Evolutionary conservation across 257 asterid species (phyloP).

Genomic region (Solanum medicagineum): DNA sequence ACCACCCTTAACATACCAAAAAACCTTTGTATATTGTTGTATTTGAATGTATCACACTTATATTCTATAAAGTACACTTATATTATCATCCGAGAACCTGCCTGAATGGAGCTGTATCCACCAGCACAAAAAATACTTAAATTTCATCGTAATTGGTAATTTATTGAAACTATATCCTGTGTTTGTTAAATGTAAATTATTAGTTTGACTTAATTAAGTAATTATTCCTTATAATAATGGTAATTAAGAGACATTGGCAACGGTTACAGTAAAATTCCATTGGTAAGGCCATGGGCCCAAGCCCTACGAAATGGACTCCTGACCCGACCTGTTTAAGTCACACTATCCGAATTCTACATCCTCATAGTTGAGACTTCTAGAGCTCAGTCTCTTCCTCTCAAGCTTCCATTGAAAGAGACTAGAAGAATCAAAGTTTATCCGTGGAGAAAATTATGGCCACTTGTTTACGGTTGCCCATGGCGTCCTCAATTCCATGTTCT

Average conservation of each 20-base stretch:
- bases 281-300: not conserved
- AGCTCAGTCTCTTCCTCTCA: not conserved
- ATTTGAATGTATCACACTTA: not conserved
- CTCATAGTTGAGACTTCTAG: not conserved
- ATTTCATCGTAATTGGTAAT: not conserved
- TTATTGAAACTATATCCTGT: not conserved
- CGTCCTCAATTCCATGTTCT: slow-evolving; percentile 41
- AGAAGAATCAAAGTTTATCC: not conserved
- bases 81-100: not conserved
- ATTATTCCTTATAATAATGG: not conserved
- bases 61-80: not conserved
- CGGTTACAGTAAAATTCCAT: no score
- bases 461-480: slow-evolving; percentile 44
- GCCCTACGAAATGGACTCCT: not conserved
- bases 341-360: not conserved
- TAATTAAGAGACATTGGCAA: not conserved
- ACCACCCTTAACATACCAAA: not conserved
- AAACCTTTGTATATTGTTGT: not conserved
- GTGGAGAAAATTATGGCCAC: slow-evolving; percentile 33
- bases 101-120: not conserved
- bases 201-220: no score
- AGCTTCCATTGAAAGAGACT: not conserved
- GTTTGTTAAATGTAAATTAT: not conserved
- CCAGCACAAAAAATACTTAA: not conserved
- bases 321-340: not conserved